Conservation (phyloP, 257 asterid genomes). For the Knoxia roxburghii region DNA sequence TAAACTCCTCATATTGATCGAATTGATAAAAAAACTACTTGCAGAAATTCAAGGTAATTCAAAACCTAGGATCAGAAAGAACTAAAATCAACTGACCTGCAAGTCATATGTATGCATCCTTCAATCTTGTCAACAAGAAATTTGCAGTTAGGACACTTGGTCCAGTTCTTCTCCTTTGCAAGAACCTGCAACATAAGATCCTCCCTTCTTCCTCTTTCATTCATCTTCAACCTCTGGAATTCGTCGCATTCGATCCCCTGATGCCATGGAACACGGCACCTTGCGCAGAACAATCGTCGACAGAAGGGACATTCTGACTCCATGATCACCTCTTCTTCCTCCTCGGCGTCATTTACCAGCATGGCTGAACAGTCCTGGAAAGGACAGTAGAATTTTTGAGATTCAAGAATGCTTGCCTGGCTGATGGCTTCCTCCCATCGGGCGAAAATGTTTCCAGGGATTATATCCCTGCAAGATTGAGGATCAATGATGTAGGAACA, state of each 20-base stretch:
- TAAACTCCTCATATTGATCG: too few species aligned
- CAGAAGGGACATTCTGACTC: slow-evolving; percentile 48
- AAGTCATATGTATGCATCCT: slow-evolving; percentile 46
- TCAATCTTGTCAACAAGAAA: slow-evolving; percentile 29
- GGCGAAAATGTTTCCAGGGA: slow-evolving; percentile 11
- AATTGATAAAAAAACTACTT: too few species aligned
- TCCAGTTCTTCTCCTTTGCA: slow-evolving; percentile 26
- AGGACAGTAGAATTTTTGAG: slow-evolving; percentile 40
- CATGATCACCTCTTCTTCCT: slow-evolving; percentile 26
- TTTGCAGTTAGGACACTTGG: neutral
- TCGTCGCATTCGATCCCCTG: slow-evolving; percentile 35
- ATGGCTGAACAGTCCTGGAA: slow-evolving; percentile 43
- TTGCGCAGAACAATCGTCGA: slow-evolving; percentile 39
- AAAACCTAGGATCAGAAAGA: too few species aligned
- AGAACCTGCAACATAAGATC: slow-evolving; percentile 37
- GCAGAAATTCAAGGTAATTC: too few species aligned
- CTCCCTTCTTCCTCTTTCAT: slow-evolving; percentile 33
- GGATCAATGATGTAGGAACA: slow-evolving; percentile 15
- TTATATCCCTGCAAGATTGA: slow-evolving; percentile 3
- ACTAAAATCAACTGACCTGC: slow-evolving; percentile 26
- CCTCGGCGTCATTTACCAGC: slow-evolving; percentile 32
- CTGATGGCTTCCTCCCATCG: slow-evolving; percentile 12
- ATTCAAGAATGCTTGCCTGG: slow-evolving; percentile 5
- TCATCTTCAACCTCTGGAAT: slow-evolving; percentile 9
- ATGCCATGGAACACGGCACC: slow-evolving; percentile 52